Percentiles rank a stretch among this genome's conserved stretches.
Conservation (phyloP, 306 rosid genomes). For the Gastrolobium bilobum region DNA sequence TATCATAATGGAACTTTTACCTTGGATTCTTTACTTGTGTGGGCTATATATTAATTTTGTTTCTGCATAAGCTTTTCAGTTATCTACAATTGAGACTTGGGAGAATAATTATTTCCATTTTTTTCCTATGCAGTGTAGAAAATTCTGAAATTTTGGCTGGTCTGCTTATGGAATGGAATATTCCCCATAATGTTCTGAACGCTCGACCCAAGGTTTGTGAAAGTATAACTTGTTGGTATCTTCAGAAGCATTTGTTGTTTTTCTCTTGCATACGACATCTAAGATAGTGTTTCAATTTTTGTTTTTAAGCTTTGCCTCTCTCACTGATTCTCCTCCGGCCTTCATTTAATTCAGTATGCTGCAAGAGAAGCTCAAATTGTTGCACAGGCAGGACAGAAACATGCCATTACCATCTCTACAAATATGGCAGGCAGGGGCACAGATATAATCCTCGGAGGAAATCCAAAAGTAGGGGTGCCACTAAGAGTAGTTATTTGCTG, state of each 20-base stretch:
- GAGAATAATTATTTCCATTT: constrained; percentile 42
- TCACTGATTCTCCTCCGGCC: constrained; percentile 4
- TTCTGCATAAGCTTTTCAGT: constrained; percentile 36
- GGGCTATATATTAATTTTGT: constrained; percentile 21
- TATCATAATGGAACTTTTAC: constrained; percentile 29
- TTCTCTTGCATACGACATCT: constrained; percentile 25
- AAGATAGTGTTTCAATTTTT: neutral
- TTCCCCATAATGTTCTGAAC: constrained; percentile 95
- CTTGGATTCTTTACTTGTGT: constrained; percentile 16
- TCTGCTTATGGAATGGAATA: constrained; percentile 77
- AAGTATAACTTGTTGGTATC: constrained; percentile 33
- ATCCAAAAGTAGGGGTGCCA: constrained; percentile 83
- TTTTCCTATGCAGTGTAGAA: constrained; percentile 78
- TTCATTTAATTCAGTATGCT: constrained; percentile 74
- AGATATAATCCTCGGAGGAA: constrained; percentile 97
- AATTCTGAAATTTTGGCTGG: constrained; percentile 90
- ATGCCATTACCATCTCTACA: constrained; percentile 95
- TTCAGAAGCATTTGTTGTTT: constrained; percentile 44
- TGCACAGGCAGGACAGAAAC: constrained; percentile 96
- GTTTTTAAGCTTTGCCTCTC: constrained; percentile 23
- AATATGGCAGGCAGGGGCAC: constrained; percentile 99
- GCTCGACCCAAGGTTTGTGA: constrained; percentile 93
- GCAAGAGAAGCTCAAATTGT: constrained; percentile 95
- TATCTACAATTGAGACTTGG: constrained; percentile 32
- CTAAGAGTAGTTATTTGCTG: constrained; percentile 42